phyloP scores from a whole-genome alignment of 164 flowering plant genomes.

The Kalanchoe fedtschenkoi region DNA sequence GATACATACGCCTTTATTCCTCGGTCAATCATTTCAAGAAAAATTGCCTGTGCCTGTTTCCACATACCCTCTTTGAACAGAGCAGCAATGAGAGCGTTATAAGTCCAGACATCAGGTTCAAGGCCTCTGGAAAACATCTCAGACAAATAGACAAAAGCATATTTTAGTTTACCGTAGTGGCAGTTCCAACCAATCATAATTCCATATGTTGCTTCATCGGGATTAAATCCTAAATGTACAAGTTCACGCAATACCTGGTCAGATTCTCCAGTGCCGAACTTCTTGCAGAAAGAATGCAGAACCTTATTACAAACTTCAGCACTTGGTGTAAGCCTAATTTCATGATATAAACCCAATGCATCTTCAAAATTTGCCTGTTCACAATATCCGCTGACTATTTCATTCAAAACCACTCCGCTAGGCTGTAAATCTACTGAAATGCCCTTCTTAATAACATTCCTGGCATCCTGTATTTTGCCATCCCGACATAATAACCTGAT shows the following conservation, averaged over 20 bases:
- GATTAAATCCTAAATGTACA: constrained; percentile 43
- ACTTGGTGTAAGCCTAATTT: constrained; percentile 36
- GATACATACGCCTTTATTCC: constrained; percentile 33
- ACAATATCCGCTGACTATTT: constrained; percentile 55
- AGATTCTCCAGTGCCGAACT: constrained; percentile 44
- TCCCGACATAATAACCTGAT: constrained; percentile 37
- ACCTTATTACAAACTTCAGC: constrained; percentile 45
- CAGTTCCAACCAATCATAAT: constrained; percentile 64
- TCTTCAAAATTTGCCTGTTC: constrained; percentile 66
- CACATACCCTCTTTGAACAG: constrained; percentile 55
- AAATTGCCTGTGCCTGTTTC: constrained; percentile 40
- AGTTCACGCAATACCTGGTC: constrained; percentile 34
- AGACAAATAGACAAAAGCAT: constrained; percentile 53
- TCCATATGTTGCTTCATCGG: constrained; percentile 62
- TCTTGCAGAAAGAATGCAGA: constrained; percentile 32
- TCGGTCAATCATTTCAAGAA: constrained; percentile 52
- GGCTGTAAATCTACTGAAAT: constrained; percentile 32
- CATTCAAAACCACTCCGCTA: constrained; percentile 25
- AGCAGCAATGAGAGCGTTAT: constrained; percentile 60
- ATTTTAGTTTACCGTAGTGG: constrained; percentile 45
- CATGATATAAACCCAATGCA: constrained; percentile 45
- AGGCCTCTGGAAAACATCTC: constrained; percentile 50
- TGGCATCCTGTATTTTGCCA: constrained; percentile 57
- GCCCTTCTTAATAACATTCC: constrained; percentile 44
- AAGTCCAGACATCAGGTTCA: constrained; percentile 41